These are phyloP conservation scores for Fraxinus velutina DNA, from an alignment of 305 asterid genomes.

Conservation along the genomic window DNA sequence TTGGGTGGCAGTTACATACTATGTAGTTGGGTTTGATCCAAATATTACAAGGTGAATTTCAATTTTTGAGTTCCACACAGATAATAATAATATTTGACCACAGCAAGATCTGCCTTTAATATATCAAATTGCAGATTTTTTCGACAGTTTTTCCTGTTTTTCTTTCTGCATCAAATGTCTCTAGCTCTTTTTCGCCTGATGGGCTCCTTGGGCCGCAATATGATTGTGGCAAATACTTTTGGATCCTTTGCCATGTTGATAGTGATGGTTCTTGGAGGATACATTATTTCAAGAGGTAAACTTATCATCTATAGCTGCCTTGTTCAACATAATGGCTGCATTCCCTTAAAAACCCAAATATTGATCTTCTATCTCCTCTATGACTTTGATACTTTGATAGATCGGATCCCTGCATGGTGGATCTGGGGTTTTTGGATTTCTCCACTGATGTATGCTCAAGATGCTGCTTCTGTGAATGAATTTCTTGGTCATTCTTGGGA, in stretches of 20 bases:
- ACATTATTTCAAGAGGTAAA: slow-evolving; percentile 88
- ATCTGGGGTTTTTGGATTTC: slow-evolving; percentile 98
- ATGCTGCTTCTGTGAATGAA: slow-evolving; percentile 91
- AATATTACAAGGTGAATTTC: slow-evolving; percentile 64
- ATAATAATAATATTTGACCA: slow-evolving; percentile 14
- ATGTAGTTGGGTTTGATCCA: slow-evolving; percentile 48
- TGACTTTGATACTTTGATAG: slow-evolving; percentile 39
- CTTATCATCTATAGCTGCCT: not conserved
- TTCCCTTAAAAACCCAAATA: slow-evolving; percentile 8
- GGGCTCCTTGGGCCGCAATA: slow-evolving; percentile 88
- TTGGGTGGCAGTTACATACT: not conserved
- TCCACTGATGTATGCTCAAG: slow-evolving; percentile 89
- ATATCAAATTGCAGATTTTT: slow-evolving; percentile 59
- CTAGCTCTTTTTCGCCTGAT: slow-evolving; percentile 80
- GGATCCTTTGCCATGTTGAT: slow-evolving; percentile 94
- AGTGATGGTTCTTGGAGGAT: slow-evolving; percentile 94
- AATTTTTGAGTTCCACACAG: slow-evolving; percentile 10
- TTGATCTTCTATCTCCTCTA: slow-evolving; percentile 22
- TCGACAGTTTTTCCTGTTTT: slow-evolving; percentile 69
- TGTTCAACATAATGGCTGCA: slow-evolving; percentile 5
- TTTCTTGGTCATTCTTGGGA: slow-evolving; percentile 92
- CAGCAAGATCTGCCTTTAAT: slow-evolving; percentile 23
- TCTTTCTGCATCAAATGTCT: slow-evolving; percentile 91
- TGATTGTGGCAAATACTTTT: slow-evolving; percentile 94
- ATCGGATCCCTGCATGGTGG: slow-evolving; percentile 92